Conservation (phyloP, 2,329 filamentous ascomycete genomes). For the Cordyceps farinosa region DNA sequence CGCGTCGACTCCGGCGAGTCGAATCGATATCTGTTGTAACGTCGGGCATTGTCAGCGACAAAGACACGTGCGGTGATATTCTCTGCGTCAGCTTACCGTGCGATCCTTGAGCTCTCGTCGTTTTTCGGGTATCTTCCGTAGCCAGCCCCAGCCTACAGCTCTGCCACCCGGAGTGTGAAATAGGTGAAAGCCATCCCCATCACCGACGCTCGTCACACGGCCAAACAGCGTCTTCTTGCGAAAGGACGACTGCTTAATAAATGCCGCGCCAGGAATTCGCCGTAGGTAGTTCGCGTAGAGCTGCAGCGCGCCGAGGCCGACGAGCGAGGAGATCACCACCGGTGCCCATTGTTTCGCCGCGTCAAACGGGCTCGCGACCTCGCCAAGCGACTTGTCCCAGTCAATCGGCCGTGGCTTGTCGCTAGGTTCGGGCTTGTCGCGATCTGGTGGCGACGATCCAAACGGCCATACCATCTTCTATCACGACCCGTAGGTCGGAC, state of each 20-base stretch:
- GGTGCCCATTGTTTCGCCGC: conserved; percentile 40
- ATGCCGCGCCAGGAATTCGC: conserved; percentile 72
- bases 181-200: conserved; percentile 92
- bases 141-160: conserved; percentile 87
- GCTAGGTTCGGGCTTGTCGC: conserved; percentile 23
- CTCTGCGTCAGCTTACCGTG: conserved; percentile 57
- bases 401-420: conserved; percentile 30
- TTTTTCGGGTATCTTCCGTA: conserved; percentile 68
- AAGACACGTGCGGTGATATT: neutral
- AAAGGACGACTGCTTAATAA: conserved; percentile 73
- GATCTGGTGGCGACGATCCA: conserved; percentile 26
- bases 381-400: conserved; percentile 38
- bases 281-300: conserved; percentile 76
- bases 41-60: neutral
- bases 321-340: conserved; percentile 35
- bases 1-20: conserved; percentile 88
- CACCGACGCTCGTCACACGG: conserved; percentile 86
- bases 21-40: conserved; percentile 68
- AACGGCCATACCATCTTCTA: conserved; percentile 41
- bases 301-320: conserved; percentile 37
- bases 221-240: conserved; percentile 75
- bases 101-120: conserved; percentile 68
- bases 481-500: conserved; percentile 26
- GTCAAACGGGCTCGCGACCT: conserved; percentile 28
- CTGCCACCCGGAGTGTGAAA: conserved; percentile 94